Percentiles rank a stretch among this genome's conserved stretches.
Conservation (phyloP, 495 filamentous ascomycete species). For the Neurospora sp. region DNA sequence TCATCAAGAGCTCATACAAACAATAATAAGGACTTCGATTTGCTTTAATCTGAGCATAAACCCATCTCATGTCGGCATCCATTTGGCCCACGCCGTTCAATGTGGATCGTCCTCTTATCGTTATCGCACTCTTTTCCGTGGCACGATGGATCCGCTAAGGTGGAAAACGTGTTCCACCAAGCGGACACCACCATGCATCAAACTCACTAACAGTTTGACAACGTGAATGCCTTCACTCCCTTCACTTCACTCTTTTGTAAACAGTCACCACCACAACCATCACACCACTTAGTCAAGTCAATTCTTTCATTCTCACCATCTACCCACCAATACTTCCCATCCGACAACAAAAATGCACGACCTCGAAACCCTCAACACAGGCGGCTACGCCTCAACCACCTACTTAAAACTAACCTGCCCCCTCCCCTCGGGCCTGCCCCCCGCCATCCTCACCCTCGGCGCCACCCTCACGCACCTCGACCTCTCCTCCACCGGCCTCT, state of each 20-base stretch:
- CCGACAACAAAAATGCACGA: slow-evolving; percentile 14
- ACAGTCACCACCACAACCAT: background rate
- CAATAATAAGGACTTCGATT: background rate
- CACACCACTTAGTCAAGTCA: background rate
- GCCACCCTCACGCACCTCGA: slow-evolving; percentile 34
- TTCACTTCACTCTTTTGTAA: background rate
- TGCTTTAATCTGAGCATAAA: too few relatives aligned
- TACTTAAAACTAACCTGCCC: slow-evolving; percentile 28
- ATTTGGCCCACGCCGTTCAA: background rate
- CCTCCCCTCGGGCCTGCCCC: slow-evolving; percentile 17
- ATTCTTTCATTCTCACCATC: background rate
- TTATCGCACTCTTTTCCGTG: background rate
- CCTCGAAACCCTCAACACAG: slow-evolving; percentile 15
- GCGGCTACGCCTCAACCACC: slow-evolving; percentile 22
- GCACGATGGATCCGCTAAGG: background rate
- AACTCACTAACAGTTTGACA: background rate
- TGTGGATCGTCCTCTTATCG: background rate
- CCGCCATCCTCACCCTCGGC: slow-evolving; percentile 29
- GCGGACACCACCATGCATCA: background rate
- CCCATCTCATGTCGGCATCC: too few relatives aligned
- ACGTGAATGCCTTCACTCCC: background rate
- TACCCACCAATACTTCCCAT: background rate
- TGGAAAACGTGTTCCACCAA: background rate
- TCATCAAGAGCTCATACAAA: background rate
- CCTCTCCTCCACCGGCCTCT: slow-evolving; percentile 34